A percentile compares a stretch with the other conserved stretches of the same genome.
These are phyloP conservation scores for Medicago lupulina DNA, from an alignment of 306 rosid species.

Conservation along the genomic window DNA sequence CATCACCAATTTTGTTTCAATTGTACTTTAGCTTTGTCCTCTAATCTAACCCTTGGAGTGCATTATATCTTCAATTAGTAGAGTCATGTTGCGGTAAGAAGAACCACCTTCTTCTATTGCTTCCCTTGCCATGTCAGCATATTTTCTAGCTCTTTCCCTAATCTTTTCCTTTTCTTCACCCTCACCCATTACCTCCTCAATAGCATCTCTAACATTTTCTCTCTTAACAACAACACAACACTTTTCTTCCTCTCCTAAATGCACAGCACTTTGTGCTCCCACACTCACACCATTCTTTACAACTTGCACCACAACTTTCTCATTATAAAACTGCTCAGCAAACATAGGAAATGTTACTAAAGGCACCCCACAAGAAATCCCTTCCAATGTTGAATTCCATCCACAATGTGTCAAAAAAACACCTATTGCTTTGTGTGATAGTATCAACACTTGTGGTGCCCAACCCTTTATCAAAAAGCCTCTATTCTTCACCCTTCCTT, in stretches of 20 bases:
- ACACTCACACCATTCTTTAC: constrained; percentile 37
- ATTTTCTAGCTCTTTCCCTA: constrained; percentile 41
- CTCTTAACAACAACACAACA: constrained; percentile 41
- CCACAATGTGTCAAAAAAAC: constrained; percentile 64
- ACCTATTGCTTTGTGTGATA: constrained; percentile 57
- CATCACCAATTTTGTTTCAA: neutral
- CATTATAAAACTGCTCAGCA: constrained; percentile 53
- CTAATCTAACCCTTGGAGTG: neutral
- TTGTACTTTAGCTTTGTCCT: neutral
- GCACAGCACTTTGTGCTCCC: constrained; percentile 44
- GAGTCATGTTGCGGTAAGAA: constrained; percentile 46
- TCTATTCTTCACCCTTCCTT: constrained; percentile 53
- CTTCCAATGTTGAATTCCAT: constrained; percentile 67
- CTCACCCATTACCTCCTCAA: constrained; percentile 52
- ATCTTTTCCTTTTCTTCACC: constrained; percentile 43
- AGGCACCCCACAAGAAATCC: constrained; percentile 54
- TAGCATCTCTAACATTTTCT: constrained; percentile 42
- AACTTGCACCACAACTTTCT: constrained; percentile 50
- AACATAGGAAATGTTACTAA: constrained; percentile 59
- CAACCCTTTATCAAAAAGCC: constrained; percentile 58
- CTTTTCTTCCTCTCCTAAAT: constrained; percentile 47
- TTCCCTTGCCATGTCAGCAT: constrained; percentile 38
- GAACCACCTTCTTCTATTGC: constrained; percentile 54
- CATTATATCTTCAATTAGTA: constrained; percentile 41
- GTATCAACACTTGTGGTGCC: constrained; percentile 62